A percentile compares a stretch with the other conserved stretches of the same genome.
phyloP scores from a whole-genome alignment of 352 stramenopile genomes.

The Pilasporangium apinafurcum region DNA sequence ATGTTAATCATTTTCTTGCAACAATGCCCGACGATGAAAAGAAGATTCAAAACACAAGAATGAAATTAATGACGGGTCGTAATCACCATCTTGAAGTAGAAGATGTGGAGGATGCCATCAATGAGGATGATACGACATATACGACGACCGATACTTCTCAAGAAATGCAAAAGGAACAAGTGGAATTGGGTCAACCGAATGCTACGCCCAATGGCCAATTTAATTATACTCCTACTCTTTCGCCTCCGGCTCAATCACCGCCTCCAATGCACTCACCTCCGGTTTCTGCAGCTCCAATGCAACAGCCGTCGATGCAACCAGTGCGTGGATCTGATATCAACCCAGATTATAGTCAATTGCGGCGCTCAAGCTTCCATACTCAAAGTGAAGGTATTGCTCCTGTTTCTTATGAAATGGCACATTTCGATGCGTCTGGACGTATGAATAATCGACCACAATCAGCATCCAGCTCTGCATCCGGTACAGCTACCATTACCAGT shows the following conservation, averaged over 20 bases:
- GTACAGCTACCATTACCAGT: background rate
- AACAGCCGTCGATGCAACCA: too few relatives aligned
- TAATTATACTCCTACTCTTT: too few relatives aligned
- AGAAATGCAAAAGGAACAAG: background rate
- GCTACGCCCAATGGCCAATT: background rate
- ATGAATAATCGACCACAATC: constrained; percentile 18
- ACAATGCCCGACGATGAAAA: constrained; percentile 87
- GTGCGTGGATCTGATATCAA: background rate
- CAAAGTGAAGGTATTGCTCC: constrained; percentile 2
- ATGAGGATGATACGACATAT: constrained; percentile 6
- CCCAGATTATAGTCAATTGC: constrained; percentile 10
- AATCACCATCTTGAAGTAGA: constrained; percentile 84
- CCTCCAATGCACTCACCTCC: background rate
- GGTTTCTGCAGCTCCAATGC: background rate
- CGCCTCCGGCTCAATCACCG: background rate
- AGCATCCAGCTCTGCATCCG: constrained; percentile 11
- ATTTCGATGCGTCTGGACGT: background rate
- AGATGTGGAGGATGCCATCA: constrained; percentile 18
- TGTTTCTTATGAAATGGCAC: constrained; percentile 1
- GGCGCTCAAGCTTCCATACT: constrained; percentile 8
- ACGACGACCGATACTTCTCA: too few relatives aligned
- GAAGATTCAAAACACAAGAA: constrained; percentile 86
- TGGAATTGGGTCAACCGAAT: background rate
- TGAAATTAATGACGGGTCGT: constrained; percentile 90
- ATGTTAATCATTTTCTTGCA: constrained; percentile 74